Evolutionary conservation across 2,329 filamentous ascomycete species (phyloP).

Genomic region (Huntiella moniliformis): DNA sequence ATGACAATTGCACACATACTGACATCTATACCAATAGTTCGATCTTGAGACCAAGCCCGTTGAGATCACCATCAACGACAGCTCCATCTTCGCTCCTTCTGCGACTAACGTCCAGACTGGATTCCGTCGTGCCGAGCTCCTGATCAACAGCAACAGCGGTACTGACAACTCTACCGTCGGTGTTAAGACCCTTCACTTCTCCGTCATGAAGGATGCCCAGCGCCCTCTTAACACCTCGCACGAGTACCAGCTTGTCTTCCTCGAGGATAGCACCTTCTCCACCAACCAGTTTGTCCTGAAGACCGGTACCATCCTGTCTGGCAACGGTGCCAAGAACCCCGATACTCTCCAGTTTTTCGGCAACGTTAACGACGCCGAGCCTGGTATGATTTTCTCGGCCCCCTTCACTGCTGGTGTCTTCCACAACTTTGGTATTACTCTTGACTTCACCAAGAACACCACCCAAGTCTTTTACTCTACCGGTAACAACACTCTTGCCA

Average conservation of each 20-base stretch:
- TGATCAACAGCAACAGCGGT: slow-evolving; percentile 29
- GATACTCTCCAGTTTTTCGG: slow-evolving; percentile 28
- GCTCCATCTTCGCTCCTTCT: slow-evolving; percentile 38
- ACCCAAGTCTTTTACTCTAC: slow-evolving; percentile 39
- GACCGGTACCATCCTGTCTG: slow-evolving; percentile 31
- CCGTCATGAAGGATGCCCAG: slow-evolving; percentile 30
- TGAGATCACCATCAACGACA: slow-evolving; percentile 36
- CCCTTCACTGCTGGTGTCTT: slow-evolving; percentile 32
- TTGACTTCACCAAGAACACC: slow-evolving; percentile 37
- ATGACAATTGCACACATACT: background rate
- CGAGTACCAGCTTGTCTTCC: slow-evolving; percentile 39
- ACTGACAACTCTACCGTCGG: slow-evolving; percentile 32
- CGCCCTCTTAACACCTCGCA: slow-evolving; percentile 39
- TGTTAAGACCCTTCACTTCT: slow-evolving; percentile 44
- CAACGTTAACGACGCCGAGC: slow-evolving; percentile 27
- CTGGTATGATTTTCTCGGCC: slow-evolving; percentile 30
- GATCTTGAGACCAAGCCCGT: slow-evolving; percentile 26
- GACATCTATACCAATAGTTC: slow-evolving; percentile 18
- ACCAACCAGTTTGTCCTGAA: slow-evolving; percentile 36
- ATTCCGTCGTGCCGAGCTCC: slow-evolving; percentile 41
- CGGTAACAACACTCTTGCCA: slow-evolving; percentile 24
- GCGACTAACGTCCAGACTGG: slow-evolving; percentile 32
- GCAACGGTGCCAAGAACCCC: slow-evolving; percentile 17
- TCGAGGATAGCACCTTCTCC: slow-evolving; percentile 27
- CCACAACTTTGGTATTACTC: slow-evolving; percentile 42